Base-by-base conservation (phyloP, 306 rosid species). In the Vachellia collinsii region DNA sequence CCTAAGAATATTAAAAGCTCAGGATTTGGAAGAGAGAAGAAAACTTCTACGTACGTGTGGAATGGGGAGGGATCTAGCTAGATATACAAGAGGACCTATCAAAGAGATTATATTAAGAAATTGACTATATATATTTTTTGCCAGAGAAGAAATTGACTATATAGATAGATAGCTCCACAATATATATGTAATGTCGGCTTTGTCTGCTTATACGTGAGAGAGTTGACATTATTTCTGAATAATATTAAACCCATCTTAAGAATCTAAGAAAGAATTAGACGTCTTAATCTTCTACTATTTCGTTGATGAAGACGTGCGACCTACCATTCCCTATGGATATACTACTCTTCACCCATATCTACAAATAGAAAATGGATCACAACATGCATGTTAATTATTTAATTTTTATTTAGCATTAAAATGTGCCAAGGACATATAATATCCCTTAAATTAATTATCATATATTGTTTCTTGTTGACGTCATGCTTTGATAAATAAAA, bases 201-300 rank as follows among this genome's bases (percentile, higher is more conserved):
- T 86, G 88, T 86, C 89, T 34, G 69, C 64, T 64, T 34, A 53
- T 70, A 72, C 79, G 79, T 63, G 81, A 67, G 77, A 83, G 85
- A 74, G 88, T 82, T 86, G 85, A 82, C 88, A 79, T 86, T 77
- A 82, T 56, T 56, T 84, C 65, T 74, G 5, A 54, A 23, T 77
- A 80, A 82, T 74, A 69, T 79, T 79, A 48, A 48, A 6, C 54
- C 4, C 54, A 6, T 51, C 20, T 51, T 6, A 19, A 14, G 59
- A 7, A 51, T 51, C 59, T 51, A 1, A 7, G 19, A 19, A 19
- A 51, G 23, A 51, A 51, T 51, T 17, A 51, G 9, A 51, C 10
- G 59, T 51, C 59, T 51, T 51, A 19, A 51, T 51, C 59, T 51
- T 51, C 23, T 51, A 51, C 22, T 14, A 51, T 51, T 51, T 51